These are phyloP conservation scores for Fibroporia radiculosa DNA, from an alignment of 768 basidiomycete species.

Conservation along the genomic window DNA sequence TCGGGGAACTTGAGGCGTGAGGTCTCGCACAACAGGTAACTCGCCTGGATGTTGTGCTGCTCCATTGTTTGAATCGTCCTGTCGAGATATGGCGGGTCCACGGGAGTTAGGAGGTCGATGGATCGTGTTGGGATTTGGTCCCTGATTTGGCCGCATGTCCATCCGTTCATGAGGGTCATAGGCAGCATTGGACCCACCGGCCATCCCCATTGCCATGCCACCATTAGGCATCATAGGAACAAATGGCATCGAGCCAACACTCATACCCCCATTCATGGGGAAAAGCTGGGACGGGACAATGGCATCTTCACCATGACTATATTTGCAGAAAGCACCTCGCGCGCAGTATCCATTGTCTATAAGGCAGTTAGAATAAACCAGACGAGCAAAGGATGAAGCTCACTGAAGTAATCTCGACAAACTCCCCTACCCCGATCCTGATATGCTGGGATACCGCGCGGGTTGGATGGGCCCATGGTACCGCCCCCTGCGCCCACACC, in stretches of 20 bases:
- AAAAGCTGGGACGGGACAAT: conserved; percentile 67
- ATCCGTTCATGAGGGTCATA: conserved; percentile 81
- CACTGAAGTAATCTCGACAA: conserved; percentile 92
- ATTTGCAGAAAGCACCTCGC: conserved; percentile 84
- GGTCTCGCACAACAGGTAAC: conserved; percentile 76
- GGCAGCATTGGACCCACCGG: conserved; percentile 31
- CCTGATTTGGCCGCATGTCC: conserved; percentile 61
- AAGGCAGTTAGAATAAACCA: conserved; percentile 5
- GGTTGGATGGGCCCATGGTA: conserved; percentile 26
- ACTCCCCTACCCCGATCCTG: conserved; percentile 68
- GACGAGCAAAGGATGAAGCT: conserved; percentile 26
- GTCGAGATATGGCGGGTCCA: conserved; percentile 50
- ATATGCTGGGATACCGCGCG: conserved; percentile 50
- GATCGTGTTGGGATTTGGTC: conserved; percentile 18
- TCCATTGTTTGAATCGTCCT: conserved; percentile 37
- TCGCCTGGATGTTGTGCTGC: conserved; percentile 50
- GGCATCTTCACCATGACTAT: conserved; percentile 87
- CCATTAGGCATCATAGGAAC: conserved; percentile 58
- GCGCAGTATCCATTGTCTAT: conserved; percentile 88
- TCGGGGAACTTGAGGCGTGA: conserved; percentile 50
- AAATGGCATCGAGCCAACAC: conserved; percentile 47
- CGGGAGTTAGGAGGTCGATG: conserved; percentile 37
- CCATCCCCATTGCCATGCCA: conserved; percentile 47
- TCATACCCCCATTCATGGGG: conserved; percentile 38
- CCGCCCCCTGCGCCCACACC: conserved; percentile 20